Evolutionary conservation across 73 alveolate genomes (phyloP), one percentile per base, ranked within the genome.

Genomic region (Symbiodinium pilosum): DNA sequence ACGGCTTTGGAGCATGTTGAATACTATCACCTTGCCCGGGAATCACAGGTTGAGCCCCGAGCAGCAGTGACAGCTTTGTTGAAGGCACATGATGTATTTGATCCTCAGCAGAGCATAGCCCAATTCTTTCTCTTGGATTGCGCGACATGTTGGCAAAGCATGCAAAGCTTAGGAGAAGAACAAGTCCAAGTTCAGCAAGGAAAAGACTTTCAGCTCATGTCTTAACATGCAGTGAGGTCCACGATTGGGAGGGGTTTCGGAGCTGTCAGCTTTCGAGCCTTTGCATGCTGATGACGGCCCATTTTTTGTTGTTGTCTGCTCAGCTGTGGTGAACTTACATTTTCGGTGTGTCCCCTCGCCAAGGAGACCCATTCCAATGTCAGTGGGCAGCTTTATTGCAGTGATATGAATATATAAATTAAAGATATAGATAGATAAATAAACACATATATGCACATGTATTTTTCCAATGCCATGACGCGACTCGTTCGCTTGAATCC

Each of bases 331-430:
- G 73, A 54, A 54, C 0, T 16, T 6, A 24, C 32, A 26, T 54
- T 30, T 6, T 30, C n/a, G 26, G 24, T 30, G 20, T 30, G 26
- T 54, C 3, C 34, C 34, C 32, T 3, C 41, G 30, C 83, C 71
- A 14, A 89, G 96, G 96, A 26, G 75, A 73, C 96, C 96, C 40
- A 28, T 89, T 40, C 96, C 96, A 14, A 89, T 89, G 96, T 42
- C 96, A 20, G 96, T 89, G 87, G 96, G 96, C 39, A 36, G 34
- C 77, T 40, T n/a, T 73, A 39, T 39, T 11, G 84, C 84, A 69
- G 41, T 30, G n/a, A n/a, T n/a, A n/a, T n/a, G n/a, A n/a, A n/a
- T n/a, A n/a, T n/a, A n/a, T n/a, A n/a, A n/a, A n/a, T n/a, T n/a
- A n/a, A n/a, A n/a, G n/a, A n/a, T n/a, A n/a, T n/a, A n/a, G n/a